Evolutionary conservation across 2,329 filamentous ascomycete genomes (phyloP).

Genomic region (Pseudogymnoascus sp.): DNA sequence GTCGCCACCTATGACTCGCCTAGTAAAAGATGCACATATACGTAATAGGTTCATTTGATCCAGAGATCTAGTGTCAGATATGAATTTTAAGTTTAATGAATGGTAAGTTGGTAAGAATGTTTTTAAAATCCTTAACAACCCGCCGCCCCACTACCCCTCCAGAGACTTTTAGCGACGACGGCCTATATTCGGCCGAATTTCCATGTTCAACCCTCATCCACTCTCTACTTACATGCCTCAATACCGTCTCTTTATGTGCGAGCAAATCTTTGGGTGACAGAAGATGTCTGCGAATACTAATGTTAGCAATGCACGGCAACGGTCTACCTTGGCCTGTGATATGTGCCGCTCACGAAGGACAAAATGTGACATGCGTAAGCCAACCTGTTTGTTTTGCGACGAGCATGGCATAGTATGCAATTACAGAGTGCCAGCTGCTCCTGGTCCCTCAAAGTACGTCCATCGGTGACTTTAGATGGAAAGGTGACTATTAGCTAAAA

Average conservation of each 20-base stretch:
- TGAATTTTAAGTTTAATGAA: not conserved
- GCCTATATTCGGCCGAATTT: not conserved
- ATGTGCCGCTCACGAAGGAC: slow-evolving; percentile 20
- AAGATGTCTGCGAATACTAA: not conserved
- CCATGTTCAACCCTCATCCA: not conserved
- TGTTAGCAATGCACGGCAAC: slow-evolving; percentile 2
- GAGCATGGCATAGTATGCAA: slow-evolving; percentile 14
- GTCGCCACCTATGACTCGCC: not conserved
- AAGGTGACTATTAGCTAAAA: slow-evolving; percentile 9
- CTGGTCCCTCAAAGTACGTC: not conserved
- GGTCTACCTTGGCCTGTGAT: slow-evolving; percentile 19
- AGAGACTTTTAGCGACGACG: not conserved
- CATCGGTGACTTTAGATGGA: not conserved
- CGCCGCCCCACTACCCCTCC: not conserved
- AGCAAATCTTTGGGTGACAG: not conserved
- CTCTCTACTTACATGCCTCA: not conserved
- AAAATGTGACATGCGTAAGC: slow-evolving; percentile 22
- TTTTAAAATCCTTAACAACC: not conserved
- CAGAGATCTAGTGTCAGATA: not conserved
- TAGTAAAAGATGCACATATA: not conserved
- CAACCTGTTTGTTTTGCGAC: slow-evolving; percentile 19
- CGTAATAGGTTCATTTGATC: not conserved
- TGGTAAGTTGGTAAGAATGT: not conserved
- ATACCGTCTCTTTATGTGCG: not conserved
- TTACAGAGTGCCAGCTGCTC: slow-evolving; percentile 6